Evolutionary conservation across 805 yeast genomes (phyloP).

Genomic region (Cyberlindnera maritima): DNA sequence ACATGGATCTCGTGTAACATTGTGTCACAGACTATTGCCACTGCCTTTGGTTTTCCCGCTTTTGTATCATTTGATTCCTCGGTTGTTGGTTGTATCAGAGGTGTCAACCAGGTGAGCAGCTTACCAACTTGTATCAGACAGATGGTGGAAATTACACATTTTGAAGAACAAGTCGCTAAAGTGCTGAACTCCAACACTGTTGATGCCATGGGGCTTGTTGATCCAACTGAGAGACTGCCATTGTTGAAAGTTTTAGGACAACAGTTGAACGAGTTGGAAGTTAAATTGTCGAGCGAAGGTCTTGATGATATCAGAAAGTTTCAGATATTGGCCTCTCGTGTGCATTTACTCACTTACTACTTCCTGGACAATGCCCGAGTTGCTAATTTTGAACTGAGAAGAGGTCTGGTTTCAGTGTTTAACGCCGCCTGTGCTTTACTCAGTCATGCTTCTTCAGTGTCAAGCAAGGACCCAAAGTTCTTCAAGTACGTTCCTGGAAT

Average conservation of each 20-base stretch:
- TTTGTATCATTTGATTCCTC: constrained; percentile 82
- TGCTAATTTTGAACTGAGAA: constrained; percentile 54
- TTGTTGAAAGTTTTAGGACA: constrained; percentile 65
- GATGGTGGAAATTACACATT: constrained; percentile 79
- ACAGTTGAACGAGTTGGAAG: constrained; percentile 76
- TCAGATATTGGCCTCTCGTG: constrained; percentile 66
- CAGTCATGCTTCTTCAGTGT: constrained; percentile 62
- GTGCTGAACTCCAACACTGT: constrained; percentile 69
- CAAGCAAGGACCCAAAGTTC: constrained; percentile 55
- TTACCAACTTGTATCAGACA: constrained; percentile 46
- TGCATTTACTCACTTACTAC: constrained; percentile 80
- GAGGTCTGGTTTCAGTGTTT: constrained; percentile 74
- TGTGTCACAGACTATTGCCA: constrained; percentile 85
- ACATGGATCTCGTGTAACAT: constrained; percentile 96
- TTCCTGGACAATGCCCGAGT: constrained; percentile 56
- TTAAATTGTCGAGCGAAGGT: constrained; percentile 44
- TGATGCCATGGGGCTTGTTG: constrained; percentile 64
- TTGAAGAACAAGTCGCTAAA: constrained; percentile 81
- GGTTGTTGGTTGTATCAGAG: constrained; percentile 50
- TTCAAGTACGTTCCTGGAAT: constrained; percentile 82
- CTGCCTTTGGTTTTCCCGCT: constrained; percentile 93
- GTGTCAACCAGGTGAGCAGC: constrained; percentile 34
- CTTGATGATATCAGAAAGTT: constrained; percentile 71
- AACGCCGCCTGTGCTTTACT: constrained; percentile 75
- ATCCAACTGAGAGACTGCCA: constrained; percentile 70